Evolutionary conservation across 2,329 filamentous ascomycete species (phyloP).

Genomic region (Sporothrix inflata): DNA sequence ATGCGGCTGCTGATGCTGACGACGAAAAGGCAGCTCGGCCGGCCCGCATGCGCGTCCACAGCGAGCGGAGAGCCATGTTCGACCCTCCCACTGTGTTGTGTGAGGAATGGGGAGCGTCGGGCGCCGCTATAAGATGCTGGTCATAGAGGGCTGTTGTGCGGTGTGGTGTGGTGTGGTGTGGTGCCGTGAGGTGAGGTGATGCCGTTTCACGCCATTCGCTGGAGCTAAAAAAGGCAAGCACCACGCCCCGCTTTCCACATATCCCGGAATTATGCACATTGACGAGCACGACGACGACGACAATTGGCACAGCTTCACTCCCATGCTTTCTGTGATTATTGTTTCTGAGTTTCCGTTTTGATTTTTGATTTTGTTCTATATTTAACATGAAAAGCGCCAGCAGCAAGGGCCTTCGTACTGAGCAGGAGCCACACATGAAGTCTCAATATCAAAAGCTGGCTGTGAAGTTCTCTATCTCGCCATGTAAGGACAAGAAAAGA

Average conservation of each 20-base stretch:
- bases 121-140: slow-evolving; percentile 14
- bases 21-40: slow-evolving; percentile 11
- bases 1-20: not conserved
- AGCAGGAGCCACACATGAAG: not conserved
- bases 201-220: slow-evolving; percentile 20
- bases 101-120: no score
- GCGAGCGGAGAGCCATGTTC: slow-evolving; percentile 26
- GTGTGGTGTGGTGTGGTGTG: not conserved
- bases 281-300: not conserved
- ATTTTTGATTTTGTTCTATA: not conserved
- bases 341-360: not conserved
- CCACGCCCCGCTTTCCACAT: slow-evolving; percentile 16
- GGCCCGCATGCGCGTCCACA: slow-evolving; percentile 31
- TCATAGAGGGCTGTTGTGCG: not conserved
- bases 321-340: not conserved
- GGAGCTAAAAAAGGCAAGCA: not conserved
- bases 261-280: not conserved
- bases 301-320: not conserved
- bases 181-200: slow-evolving; percentile 17
- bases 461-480: not conserved
- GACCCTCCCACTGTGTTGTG: no score
- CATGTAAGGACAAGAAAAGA: not conserved
- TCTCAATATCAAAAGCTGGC: not conserved
- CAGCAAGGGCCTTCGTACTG: not conserved
- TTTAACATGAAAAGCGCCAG: not conserved